Evolutionary conservation across 805 yeast species (phyloP), one percentile per base, ranked within the genome.

Genomic region (Sungouiella thailandica): DNA sequence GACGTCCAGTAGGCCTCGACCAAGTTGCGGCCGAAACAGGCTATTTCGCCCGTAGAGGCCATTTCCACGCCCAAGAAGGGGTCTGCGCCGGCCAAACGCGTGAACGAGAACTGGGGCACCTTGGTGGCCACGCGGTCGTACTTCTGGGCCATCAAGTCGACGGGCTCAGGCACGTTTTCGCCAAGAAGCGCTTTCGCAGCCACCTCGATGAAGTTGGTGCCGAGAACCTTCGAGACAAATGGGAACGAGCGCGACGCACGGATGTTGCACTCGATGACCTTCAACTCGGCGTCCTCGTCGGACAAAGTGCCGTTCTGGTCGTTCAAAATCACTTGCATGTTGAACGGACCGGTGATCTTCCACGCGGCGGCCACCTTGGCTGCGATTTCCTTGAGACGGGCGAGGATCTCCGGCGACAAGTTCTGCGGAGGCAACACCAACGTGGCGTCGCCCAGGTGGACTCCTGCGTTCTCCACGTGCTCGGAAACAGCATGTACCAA

Each of bases 181-280:
- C 78, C 80, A 46, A 87, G 67, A 41, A 90, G 74, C 16, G 97
- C 95, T 62, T 78, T 80, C 41, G 89, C 88, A 15, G 97, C 97
- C 52, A 86, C 87, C 36, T 90, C 95, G 58, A 93, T 93, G 16
- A 90, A 74, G 62, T 90, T 95, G 38, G 90, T 88, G 46, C 97
- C 97, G 45, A 88, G 88, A 52, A 88, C 96, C 78, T 90, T 90
- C 33, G 97, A 90, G 47, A 89, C 87, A 68, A 93, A 90, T 65
- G 98, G 98, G 86, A 87, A 89, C 12, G 97, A 90, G 62, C 98
- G 84, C n/a, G 97, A 90, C 23, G 98, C 98, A 68, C 98, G 84
- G 38, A 90, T 96, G 57, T 90, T 90, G 76, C 98, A 90, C 69
- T 90, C 98, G 57, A 90, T 90, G 35, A 90, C 98, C 78, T 93